Evolutionary conservation across 768 basidiomycete genomes (phyloP), one percentile per base, ranked within the genome.

Genomic region (Phanerodontia chrysosporium): DNA sequence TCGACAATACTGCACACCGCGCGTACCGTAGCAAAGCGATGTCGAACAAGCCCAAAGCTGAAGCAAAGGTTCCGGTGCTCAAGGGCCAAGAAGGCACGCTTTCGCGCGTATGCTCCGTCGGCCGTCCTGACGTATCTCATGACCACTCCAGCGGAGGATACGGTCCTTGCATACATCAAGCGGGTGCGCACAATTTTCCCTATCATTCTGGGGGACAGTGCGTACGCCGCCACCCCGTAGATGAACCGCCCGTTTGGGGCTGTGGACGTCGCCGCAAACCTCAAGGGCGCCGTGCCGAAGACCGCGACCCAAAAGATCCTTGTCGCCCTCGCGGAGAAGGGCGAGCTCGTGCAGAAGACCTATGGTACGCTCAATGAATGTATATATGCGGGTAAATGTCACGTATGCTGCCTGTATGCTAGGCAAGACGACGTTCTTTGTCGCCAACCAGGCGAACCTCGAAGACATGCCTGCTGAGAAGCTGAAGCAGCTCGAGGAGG

Each of bases 221-320:
- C n/a, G n/a, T n/a, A n/a, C n/a, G n/a, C n/a, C n/a, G n/a, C n/a
- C n/a, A n/a, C n/a, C n/a, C n/a, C n/a, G n/a, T 66, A 94, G 91
- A 91, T 93, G 84, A 96, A 96, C 72, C 82, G 93, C n/a, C 93
- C 93, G 6, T 95, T 87, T 67, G 93, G 93, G 8, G 92, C 92
- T 60, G 93, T 95, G 35, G 94, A 97, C 69, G 86, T 96, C 5
- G 82, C 90, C 16, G 91, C 93, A 10, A 97, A 97, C 73, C 75
- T 97, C 29, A 95, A 95, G 72, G 91, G 91, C 52, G 87, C 87
- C 10, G 86, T 96, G 4, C 85, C 91, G 7, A 97, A 97, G 69
- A 74, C 91, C 1, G 78, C 86, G 2, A 86, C 87, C 0, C 92
- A 93, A 68, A 97, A 96, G 75, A 89, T 95, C 48, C 78, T 96